Evolutionary conservation across 331 rosid species (phyloP).

Genomic region (Erythrophleum ivorense): DNA sequence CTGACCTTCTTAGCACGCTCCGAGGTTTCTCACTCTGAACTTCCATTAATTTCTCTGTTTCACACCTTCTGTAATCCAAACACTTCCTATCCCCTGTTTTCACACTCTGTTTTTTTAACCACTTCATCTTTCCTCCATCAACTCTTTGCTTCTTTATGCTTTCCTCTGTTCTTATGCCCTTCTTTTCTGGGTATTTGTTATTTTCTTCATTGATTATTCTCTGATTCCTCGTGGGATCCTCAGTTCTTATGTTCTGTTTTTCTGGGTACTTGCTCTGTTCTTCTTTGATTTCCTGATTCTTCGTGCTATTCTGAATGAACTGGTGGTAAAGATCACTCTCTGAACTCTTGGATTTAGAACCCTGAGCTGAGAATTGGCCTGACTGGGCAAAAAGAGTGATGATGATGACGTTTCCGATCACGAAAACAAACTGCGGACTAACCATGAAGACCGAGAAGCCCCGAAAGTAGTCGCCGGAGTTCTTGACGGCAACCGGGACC

Average conservation of each 20-base stretch:
- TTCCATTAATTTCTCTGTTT: slow-evolving; percentile 43
- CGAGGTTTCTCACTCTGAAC: slow-evolving; percentile 38
- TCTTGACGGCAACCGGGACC: slow-evolving; percentile 62
- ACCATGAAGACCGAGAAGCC: slow-evolving; percentile 54
- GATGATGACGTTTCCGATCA: slow-evolving; percentile 73
- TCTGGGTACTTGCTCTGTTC: background rate
- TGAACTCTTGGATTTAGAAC: slow-evolving; percentile 31
- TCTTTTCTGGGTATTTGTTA: background rate
- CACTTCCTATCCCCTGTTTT: background rate
- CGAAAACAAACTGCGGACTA: slow-evolving; percentile 71
- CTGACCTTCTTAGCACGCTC: slow-evolving; percentile 46
- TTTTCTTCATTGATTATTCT: background rate
- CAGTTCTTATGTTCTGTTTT: slow-evolving; percentile 35
- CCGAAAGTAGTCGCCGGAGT: slow-evolving; percentile 59
- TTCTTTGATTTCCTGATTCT: slow-evolving; percentile 39
- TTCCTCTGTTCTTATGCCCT: background rate
- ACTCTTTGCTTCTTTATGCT: slow-evolving; percentile 36
- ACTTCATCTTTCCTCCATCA: background rate
- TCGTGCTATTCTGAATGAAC: slow-evolving; percentile 47
- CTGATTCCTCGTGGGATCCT: background rate
- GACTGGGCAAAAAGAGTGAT: slow-evolving; percentile 73
- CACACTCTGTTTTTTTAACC: background rate
- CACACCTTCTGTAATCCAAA: slow-evolving; percentile 47
- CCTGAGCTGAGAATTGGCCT: slow-evolving; percentile 57
- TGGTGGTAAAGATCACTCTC: slow-evolving; percentile 59